Evolutionary conservation across 331 rosid species (phyloP).

Genomic region (Rhamnella rubrinervis): DNA sequence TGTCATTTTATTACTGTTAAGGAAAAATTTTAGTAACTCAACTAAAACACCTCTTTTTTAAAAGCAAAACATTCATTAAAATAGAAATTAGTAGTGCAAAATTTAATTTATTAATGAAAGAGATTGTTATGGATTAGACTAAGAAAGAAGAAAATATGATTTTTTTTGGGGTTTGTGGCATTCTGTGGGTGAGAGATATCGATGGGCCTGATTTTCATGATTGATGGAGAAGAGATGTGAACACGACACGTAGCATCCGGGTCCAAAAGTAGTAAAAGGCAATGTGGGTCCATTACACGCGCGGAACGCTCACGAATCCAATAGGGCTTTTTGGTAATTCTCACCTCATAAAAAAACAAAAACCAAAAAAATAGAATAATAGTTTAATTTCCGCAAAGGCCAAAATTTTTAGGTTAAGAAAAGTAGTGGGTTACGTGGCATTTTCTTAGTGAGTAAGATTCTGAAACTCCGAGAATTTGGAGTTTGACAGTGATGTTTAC

Average conservation of each 20-base stretch:
- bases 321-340: neutral
- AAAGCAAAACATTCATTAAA: no score
- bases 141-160: neutral
- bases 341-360: neutral
- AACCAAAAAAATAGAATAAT: neutral
- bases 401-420: slow-evolving; percentile 4
- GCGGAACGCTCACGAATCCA: no score
- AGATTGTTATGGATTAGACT: no score
- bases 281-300: neutral
- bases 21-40: no score
- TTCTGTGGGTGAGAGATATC: no score
- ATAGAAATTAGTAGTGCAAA: no score
- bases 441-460: slow-evolving; percentile 60
- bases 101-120: no score
- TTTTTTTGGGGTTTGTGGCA: no score
- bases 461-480: slow-evolving; percentile 21
- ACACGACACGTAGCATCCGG: slow-evolving; percentile 11
- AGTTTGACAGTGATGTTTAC: slow-evolving; percentile 17
- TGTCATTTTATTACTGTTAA: no score
- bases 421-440: slow-evolving; percentile 27
- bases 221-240: neutral
- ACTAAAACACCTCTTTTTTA: no score
- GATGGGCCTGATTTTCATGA: neutral
- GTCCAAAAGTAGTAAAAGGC: slow-evolving; percentile 13
- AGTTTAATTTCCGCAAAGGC: no score